Evolutionary conservation across 2,329 filamentous ascomycete genomes (phyloP).

Genomic region (Fusarium miscanthi): DNA sequence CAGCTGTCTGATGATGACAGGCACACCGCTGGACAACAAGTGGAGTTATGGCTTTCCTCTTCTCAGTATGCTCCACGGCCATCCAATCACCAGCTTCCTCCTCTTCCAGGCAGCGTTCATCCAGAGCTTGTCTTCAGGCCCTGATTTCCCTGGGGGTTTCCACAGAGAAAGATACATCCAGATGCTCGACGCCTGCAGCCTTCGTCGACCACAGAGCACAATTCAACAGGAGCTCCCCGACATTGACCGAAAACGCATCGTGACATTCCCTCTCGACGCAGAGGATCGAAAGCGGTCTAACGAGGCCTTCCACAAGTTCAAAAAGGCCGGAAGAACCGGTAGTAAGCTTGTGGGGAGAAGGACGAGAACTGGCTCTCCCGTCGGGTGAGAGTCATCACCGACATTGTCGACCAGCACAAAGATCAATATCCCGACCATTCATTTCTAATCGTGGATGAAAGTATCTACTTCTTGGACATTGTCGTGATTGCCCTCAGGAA

Average conservation of each 20-base stretch:
- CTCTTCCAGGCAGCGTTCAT: not conserved
- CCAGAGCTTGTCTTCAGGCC: not conserved
- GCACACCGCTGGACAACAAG: not conserved
- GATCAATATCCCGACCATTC: not conserved
- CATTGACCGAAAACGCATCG: not conserved
- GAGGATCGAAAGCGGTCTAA: not conserved
- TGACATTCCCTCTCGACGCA: not conserved
- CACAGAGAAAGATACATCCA: not conserved
- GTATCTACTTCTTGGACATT: not conserved
- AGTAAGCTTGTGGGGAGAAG: not conserved
- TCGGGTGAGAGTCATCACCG: not conserved
- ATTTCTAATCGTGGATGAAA: not conserved
- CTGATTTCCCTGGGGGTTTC: not conserved
- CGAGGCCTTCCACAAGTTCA: not conserved
- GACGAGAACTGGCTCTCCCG: not conserved
- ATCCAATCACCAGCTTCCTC: not conserved
- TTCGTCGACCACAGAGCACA: not conserved
- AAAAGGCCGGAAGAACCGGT: not conserved
- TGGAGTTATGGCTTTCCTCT: not conserved
- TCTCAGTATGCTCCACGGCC: not conserved
- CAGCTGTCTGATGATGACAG: not conserved
- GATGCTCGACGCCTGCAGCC: not conserved
- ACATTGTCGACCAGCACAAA: not conserved
- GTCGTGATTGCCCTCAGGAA: not conserved
- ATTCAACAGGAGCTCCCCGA: not conserved